These are phyloP conservation scores for Ulmus americana DNA, from an alignment of 331 rosid species.

Conservation along the genomic window DNA sequence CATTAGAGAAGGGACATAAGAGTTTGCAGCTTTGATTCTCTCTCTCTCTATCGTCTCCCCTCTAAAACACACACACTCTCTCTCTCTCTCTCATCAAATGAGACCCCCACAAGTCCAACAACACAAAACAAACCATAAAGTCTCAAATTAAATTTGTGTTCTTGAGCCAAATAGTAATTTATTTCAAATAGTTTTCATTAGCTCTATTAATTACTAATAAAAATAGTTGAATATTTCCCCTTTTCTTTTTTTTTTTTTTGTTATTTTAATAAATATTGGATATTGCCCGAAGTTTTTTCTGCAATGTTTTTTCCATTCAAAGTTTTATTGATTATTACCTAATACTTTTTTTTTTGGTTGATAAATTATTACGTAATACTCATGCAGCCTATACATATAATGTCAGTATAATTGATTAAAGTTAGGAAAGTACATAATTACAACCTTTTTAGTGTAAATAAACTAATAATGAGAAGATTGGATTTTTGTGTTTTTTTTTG, in stretches of 20 bases:
- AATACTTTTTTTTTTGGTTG: not conserved
- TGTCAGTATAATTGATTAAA: not conserved
- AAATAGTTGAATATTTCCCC: not conserved
- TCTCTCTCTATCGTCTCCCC: slow-evolving; percentile 16
- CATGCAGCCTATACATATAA: not conserved
- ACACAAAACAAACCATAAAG: slow-evolving; percentile 33
- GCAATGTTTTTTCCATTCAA: not conserved
- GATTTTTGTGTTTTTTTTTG: not conserved
- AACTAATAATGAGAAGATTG: not conserved
- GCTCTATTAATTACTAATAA: not conserved
- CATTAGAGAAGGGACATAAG: slow-evolving; percentile 39
- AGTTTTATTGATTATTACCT: not conserved
- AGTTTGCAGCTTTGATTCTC: slow-evolving; percentile 43
- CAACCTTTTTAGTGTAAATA: not conserved
- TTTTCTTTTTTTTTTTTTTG: not conserved
- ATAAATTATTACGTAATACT: not conserved
- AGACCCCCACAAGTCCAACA: slow-evolving; percentile 26
- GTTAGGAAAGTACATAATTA: not conserved
- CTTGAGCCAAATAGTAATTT: slow-evolving; percentile 8
- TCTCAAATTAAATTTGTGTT: slow-evolving; percentile 23
- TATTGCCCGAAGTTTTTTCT: not conserved
- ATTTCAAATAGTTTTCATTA: not conserved
- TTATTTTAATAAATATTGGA: not conserved
- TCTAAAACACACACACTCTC: slow-evolving; percentile 12
- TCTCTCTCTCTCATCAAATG: slow-evolving; percentile 23